Evolutionary conservation across 345 rosid species (phyloP), one percentile per base, ranked within the genome.

Genomic region (Firmiana major): DNA sequence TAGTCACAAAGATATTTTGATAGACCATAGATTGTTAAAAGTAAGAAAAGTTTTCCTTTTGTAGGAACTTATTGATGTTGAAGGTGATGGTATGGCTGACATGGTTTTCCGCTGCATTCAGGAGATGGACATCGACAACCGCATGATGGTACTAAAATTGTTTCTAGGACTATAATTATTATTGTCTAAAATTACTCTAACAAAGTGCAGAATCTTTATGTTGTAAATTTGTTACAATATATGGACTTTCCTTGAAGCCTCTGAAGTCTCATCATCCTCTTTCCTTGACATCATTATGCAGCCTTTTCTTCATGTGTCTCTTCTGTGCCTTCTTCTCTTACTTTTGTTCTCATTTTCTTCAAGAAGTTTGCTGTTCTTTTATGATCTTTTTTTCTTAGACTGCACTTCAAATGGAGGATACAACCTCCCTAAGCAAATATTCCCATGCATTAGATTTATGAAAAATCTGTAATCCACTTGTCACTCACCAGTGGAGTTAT

Each of bases 51-150:
- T 13, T 26, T 28, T 77, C 31, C 76, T 57, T n/a, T 78, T 77
- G 51, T 84, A 94, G 98, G 99, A 91, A 78, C 96, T 93, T 79
- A 90, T 91, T 76, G 99, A 95, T 83, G 96, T 93, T 79, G 99
- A 95, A 88, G 98, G 98, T 79, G 99, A 95, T 89, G 99, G 99
- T 66, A 91, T 95, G 97, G 98, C 99, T 79, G 98, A 95, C 79
- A 95, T 93, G 99, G 99, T 93, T 76, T 95, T 95, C 80, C 96
- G 91, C 81, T 95, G 99, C 86, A 93, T 95, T 83, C 98, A 93
- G 86, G 99, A 95, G 90, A 93, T 95, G 99, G 99, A 95, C 89
- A 93, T 93, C 34, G 98, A 95, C 85, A 95, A 93, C 79, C 88
- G 99, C 26, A 93, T 95, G 98, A 92, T 82, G 94, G 97, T 95